Conservation (phyloP, 345 rosid species). For the Citrus reticulata region DNA sequence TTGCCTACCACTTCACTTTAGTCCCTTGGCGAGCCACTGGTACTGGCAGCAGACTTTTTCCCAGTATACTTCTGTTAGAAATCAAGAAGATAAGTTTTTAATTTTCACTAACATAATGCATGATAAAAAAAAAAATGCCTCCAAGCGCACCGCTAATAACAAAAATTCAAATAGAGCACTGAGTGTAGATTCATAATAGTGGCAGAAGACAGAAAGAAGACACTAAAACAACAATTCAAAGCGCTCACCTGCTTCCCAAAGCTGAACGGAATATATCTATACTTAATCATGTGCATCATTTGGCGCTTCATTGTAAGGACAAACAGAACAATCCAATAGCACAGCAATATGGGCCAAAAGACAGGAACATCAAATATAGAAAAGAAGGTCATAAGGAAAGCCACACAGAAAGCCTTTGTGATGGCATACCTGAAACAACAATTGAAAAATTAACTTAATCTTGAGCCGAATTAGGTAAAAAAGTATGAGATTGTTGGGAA, state of each 20-base stretch:
- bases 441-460: neutral
- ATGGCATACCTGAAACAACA: conserved; percentile 59
- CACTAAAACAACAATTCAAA: neutral
- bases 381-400: conserved; percentile 69
- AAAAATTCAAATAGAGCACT: neutral
- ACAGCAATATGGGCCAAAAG: conserved; percentile 72
- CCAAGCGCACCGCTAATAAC: neutral
- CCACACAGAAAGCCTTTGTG: conserved; percentile 63
- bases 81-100: neutral
- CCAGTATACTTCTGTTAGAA: conserved; percentile 37
- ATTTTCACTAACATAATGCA: neutral
- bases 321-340: conserved; percentile 67
- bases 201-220: neutral
- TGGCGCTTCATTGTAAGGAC: conserved; percentile 75
- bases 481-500: neutral
- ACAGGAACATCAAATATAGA: conserved; percentile 73
- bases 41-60: conserved; percentile 29
- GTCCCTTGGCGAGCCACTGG: conserved; percentile 28
- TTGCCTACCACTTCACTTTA: conserved; percentile 15
- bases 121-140: neutral
- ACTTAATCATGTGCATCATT: conserved; percentile 68
- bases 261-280: conserved; percentile 59
- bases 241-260: conserved; percentile 61
- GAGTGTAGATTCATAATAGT: neutral
- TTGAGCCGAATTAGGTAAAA: neutral